These are phyloP conservation scores for Lentinula edodes DNA, from an alignment of 768 basidiomycete genomes.

Conservation along the genomic window DNA sequence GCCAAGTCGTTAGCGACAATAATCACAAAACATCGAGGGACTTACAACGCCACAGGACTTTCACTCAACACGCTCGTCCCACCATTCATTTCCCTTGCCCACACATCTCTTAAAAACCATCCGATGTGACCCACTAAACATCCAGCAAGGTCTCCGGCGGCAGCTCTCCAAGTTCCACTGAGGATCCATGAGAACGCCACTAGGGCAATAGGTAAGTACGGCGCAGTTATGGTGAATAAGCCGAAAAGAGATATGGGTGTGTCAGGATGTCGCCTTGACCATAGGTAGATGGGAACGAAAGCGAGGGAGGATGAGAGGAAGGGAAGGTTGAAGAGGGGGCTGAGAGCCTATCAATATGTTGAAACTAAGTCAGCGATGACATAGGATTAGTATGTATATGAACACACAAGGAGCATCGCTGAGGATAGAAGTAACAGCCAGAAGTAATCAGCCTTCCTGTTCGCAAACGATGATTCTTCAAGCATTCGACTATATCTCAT, in stretches of 20 bases:
- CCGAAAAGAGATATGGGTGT: conserved; percentile 97
- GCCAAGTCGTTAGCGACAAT: background rate
- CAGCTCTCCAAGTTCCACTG: conserved; percentile 80
- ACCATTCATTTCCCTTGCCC: conserved; percentile 83
- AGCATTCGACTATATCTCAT: conserved; percentile 97
- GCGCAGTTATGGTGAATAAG: conserved; percentile 89
- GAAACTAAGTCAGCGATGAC: background rate
- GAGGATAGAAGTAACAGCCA: conserved; percentile 88
- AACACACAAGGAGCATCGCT: conserved; percentile 75
- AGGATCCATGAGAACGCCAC: conserved; percentile 82
- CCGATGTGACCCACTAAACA: conserved; percentile 84
- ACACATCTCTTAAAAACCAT: conserved; percentile 83
- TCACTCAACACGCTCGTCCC: conserved; percentile 68
- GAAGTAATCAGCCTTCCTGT: conserved; percentile 88
- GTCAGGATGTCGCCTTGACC: conserved; percentile 91
- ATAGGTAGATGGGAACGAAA: conserved; percentile 94
- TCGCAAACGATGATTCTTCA: conserved; percentile 94
- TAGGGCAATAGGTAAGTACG: conserved; percentile 90
- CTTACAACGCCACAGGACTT: conserved; percentile 66
- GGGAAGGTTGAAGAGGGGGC: conserved; percentile 85
- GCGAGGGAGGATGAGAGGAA: conserved; percentile 92
- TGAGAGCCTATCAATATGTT: conserved; percentile 48
- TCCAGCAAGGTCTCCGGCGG: conserved; percentile 76
- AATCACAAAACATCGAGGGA: conserved; percentile 13
- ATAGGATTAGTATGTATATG: background rate